Evolutionary conservation across 768 basidiomycete species (phyloP), one percentile per base, ranked within the genome.

Genomic region (Clavaria fumosa): DNA sequence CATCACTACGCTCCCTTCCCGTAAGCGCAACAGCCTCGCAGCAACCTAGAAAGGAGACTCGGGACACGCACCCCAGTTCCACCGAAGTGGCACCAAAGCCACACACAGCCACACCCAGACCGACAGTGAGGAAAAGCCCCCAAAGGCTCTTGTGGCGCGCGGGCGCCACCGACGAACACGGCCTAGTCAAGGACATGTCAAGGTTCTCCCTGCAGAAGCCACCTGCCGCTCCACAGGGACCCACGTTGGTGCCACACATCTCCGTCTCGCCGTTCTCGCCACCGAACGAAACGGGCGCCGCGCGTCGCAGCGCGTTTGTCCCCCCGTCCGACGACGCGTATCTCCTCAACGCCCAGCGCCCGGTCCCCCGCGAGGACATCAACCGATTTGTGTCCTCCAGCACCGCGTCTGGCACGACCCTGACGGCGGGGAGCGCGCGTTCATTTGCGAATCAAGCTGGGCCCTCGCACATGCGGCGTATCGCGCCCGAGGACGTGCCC

Each of bases 321-420:
- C 59, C 62, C n/a, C 54, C 66, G 7, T n/a, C n/a, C n/a, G n/a
- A n/a, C n/a, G n/a, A n/a, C n/a, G n/a, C n/a, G n/a, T 64, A 72
- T 50, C 69, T 73, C 19, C 58, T 71, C 5, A 63, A 63, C 14
- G 69, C 74, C 23, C 43, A 72, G 18, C 72, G 67, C 19, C 53
- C 64, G 22, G 60, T 64, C 2, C 59, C 66, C 11, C 71, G 70
- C 44, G 77, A 77, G 12, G 88, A 90, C 51, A 64, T 90, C 31
- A 84, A 81, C 49, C 79, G 90, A 18, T 86, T 85, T 50, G 84
- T 91, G 6, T 91, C 89, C 4, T 80, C 85, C 10, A 85, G 86
- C 49, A 90, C 89, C 6, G 67, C 74, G 22, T 72, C 74, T 9
- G 84, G 82, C 3, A 81, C 79, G 9, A 81, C 78, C 12, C 53